phyloP scores from a whole-genome alignment of 768 basidiomycete species.

The Amanita thiersii region DNA sequence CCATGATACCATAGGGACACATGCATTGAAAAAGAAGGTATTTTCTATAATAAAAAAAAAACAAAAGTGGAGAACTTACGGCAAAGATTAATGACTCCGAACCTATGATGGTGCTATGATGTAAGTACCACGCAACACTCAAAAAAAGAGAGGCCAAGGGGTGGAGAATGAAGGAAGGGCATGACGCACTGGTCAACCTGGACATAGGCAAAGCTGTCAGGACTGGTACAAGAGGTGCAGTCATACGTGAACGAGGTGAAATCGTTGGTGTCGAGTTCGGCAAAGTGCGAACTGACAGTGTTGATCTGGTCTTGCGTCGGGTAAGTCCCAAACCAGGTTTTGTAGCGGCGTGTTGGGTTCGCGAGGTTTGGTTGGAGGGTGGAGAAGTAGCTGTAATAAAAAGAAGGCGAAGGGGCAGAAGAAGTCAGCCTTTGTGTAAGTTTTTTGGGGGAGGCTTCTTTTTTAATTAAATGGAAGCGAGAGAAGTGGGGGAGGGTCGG shows the following conservation, averaged over 20 bases:
- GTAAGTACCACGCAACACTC: neutral
- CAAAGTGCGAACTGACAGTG: conserved; percentile 31
- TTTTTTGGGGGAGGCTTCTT: too few species aligned
- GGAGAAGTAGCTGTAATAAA: conserved; percentile 21
- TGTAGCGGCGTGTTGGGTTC: conserved; percentile 27
- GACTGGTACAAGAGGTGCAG: conserved; percentile 25
- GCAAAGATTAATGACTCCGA: conserved; percentile 12
- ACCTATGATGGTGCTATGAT: neutral
- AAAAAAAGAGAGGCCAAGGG: neutral
- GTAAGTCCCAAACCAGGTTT: conserved; percentile 44
- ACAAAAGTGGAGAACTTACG: neutral
- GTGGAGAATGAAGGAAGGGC: too few species aligned
- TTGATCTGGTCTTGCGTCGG: conserved; percentile 19
- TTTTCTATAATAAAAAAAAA: neutral
- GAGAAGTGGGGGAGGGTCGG: too few species aligned
- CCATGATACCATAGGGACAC: too few species aligned
- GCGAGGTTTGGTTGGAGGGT: conserved; percentile 18
- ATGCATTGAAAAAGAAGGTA: too few species aligned
- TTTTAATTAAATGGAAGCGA: too few species aligned
- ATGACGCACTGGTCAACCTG: conserved; percentile 20
- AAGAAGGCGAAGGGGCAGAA: neutral
- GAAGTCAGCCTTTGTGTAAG: too few species aligned
- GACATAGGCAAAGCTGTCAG: conserved; percentile 29
- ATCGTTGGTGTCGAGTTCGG: conserved; percentile 22
- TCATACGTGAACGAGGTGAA: conserved; percentile 27